Conservation (phyloP, 495 filamentous ascomycete genomes). For the Xylaria castorea region DNA sequence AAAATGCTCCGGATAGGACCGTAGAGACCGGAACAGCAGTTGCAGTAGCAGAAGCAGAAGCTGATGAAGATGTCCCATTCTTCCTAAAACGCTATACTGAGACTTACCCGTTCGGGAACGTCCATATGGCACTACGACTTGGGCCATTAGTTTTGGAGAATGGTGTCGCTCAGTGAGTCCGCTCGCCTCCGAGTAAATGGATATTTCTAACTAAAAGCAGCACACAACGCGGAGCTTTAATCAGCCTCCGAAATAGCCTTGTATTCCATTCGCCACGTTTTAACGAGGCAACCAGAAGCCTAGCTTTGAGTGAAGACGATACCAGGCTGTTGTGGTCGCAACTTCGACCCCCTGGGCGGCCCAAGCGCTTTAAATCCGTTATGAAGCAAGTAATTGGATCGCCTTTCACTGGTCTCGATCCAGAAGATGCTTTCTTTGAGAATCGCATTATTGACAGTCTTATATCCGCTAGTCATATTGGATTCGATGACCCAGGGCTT, state of each 20-base stretch:
- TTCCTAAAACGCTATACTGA: conserved; percentile 9
- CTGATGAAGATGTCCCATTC: neutral
- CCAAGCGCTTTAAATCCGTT: conserved; percentile 2
- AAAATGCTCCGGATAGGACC: neutral
- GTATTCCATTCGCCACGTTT: neutral
- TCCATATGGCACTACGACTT: neutral
- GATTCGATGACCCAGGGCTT: conserved; percentile 1
- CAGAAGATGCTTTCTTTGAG: neutral
- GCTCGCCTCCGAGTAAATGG: neutral
- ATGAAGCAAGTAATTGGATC: conserved; percentile 4
- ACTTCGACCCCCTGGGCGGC: neutral
- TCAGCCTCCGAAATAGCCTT: neutral
- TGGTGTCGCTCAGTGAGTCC: neutral
- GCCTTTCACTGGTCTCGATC: neutral
- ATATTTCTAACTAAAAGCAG: neutral
- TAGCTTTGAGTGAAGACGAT: neutral
- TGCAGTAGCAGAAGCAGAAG: conserved; percentile 5
- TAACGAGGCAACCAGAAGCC: neutral
- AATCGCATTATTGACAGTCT: neutral
- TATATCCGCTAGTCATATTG: neutral
- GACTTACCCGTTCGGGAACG: neutral
- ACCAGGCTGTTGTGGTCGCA: neutral
- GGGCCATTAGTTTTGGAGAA: conserved; percentile 8
- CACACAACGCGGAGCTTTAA: conserved; percentile 4
- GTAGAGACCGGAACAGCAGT: neutral